Evolutionary conservation across 805 yeast genomes (phyloP).

Genomic region (Candida lessepsii): DNA sequence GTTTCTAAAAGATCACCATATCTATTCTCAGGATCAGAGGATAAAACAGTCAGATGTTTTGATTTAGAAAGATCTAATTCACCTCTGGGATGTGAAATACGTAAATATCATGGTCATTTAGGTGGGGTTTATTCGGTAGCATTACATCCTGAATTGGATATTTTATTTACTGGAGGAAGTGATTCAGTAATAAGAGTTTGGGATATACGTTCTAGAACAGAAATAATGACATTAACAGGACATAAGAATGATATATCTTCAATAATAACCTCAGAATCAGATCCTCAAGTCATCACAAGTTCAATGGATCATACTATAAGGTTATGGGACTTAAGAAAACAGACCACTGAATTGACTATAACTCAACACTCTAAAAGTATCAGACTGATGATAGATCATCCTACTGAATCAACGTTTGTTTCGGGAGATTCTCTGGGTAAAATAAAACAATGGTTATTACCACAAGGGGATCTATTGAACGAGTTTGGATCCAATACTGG

Average conservation of each 20-base stretch:
- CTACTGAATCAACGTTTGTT: conserved; percentile 68
- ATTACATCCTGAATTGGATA: conserved; percentile 82
- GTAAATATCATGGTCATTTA: conserved; percentile 92
- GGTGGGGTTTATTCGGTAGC: conserved; percentile 85
- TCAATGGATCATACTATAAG: conserved; percentile 83
- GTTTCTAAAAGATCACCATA: conserved; percentile 80
- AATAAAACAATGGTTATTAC: conserved; percentile 79
- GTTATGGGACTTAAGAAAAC: conserved; percentile 88
- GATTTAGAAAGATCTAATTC: conserved; percentile 85
- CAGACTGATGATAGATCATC: conserved; percentile 68
- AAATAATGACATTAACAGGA: conserved; percentile 77
- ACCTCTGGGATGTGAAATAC: conserved; percentile 46
- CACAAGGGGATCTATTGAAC: conserved; percentile 64
- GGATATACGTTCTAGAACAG: conserved; percentile 83
- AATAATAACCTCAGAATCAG: conserved; percentile 64
- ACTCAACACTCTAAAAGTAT: conserved; percentile 87
- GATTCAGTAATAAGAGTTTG: conserved; percentile 86
- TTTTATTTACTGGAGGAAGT: conserved; percentile 83
- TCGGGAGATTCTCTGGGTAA: conserved; percentile 76
- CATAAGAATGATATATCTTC: conserved; percentile 75
- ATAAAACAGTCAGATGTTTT: conserved; percentile 92
- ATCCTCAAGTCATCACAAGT: conserved; percentile 83
- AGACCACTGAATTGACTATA: conserved; percentile 63
- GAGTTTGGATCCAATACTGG: conserved; percentile 52
- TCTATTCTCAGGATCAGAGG: conserved; percentile 89